phyloP scores from a whole-genome alignment of 768 basidiomycete species.

The Serendipita vermifera region DNA sequence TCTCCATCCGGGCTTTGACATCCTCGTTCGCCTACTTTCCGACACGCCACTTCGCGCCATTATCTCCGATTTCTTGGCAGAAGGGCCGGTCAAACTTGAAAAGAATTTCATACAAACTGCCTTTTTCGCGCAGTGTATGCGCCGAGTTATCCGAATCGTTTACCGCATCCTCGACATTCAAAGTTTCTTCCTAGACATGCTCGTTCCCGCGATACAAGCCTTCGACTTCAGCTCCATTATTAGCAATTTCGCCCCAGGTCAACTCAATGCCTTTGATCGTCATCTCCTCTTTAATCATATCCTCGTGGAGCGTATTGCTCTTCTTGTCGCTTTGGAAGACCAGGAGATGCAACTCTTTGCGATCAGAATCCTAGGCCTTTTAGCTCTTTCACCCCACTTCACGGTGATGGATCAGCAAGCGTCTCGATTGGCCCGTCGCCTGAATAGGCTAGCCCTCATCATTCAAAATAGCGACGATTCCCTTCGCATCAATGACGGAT shows the following conservation, averaged over 20 bases:
- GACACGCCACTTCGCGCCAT: slow-evolving; percentile 56
- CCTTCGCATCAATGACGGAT: slow-evolving; percentile 71
- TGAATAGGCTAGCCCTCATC: slow-evolving; percentile 62
- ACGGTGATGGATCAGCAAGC: slow-evolving; percentile 27
- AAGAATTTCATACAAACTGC: slow-evolving; percentile 31
- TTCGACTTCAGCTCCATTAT: slow-evolving; percentile 33
- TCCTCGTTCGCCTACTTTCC: slow-evolving; percentile 67
- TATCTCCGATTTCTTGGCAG: slow-evolving; percentile 67
- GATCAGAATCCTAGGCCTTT: slow-evolving; percentile 56
- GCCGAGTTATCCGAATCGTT: slow-evolving; percentile 69
- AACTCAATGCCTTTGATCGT: slow-evolving; percentile 55
- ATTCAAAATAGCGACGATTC: slow-evolving; percentile 73
- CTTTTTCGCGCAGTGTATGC: slow-evolving; percentile 59
- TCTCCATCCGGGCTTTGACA: slow-evolving; percentile 73
- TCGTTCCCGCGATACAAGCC: slow-evolving; percentile 58
- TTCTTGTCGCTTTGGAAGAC: slow-evolving; percentile 60
- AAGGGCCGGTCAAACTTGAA: slow-evolving; percentile 66
- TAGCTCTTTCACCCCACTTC: slow-evolving; percentile 53
- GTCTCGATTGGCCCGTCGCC: slow-evolving; percentile 21
- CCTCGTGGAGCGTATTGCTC: slow-evolving; percentile 68
- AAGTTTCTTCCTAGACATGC: slow-evolving; percentile 77
- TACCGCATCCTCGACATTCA: slow-evolving; percentile 75
- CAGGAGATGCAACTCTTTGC: slow-evolving; percentile 61
- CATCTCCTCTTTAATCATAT: slow-evolving; percentile 54
- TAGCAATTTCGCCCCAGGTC: slow-evolving; percentile 20